Conservation (phyloP, 345 rosid species). For the Erodium maritimum region DNA sequence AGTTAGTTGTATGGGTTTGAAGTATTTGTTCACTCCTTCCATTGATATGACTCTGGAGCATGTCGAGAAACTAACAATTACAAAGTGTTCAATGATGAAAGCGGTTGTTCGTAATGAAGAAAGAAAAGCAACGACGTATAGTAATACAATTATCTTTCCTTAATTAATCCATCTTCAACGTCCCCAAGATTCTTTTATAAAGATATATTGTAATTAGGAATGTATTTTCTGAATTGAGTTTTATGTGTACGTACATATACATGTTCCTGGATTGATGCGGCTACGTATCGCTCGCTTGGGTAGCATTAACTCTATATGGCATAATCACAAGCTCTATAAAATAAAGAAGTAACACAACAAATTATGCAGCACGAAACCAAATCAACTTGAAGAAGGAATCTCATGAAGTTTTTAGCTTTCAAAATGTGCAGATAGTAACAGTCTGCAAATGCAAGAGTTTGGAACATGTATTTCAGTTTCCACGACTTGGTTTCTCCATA, state of each 20-base stretch:
- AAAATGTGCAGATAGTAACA: too few relatives aligned
- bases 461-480: too few relatives aligned
- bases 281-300: too few relatives aligned
- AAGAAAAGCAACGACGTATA: not conserved
- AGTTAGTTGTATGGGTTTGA: not conserved
- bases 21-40: conserved; percentile 9
- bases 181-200: conserved; percentile 1
- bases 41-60: conserved; percentile 6
- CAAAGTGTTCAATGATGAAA: not conserved
- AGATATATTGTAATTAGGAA: not conserved
- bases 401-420: not conserved
- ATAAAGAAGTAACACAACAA: too few relatives aligned
- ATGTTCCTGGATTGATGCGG: too few relatives aligned
- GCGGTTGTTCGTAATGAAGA: conserved; percentile 3
- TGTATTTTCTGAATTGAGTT: too few relatives aligned
- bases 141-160: conserved; percentile 4
- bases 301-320: too few relatives aligned
- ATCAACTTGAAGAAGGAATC: too few relatives aligned
- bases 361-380: too few relatives aligned
- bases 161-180: not conserved
- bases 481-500: not conserved
- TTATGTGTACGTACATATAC: too few relatives aligned
- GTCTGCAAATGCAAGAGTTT: too few relatives aligned
- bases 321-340: too few relatives aligned
- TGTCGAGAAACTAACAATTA: not conserved